phyloP scores from a whole-genome alignment of 306 rosid genomes.

The Trifolium repens region DNA sequence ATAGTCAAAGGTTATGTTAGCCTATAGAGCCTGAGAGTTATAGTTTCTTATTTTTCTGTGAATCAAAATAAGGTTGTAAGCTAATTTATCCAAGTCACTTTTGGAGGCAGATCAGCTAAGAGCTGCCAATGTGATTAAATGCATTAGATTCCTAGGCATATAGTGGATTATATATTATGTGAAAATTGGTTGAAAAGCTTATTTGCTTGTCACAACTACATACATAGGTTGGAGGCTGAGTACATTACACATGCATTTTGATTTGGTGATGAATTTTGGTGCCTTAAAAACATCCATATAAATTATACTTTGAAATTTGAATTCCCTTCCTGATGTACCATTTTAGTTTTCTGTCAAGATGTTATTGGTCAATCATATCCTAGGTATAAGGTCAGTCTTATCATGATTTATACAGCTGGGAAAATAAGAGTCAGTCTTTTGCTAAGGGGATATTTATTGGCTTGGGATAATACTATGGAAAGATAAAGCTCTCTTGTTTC shows the following conservation, averaged over 20 bases:
- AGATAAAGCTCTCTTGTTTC: background rate
- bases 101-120: conserved; percentile 34
- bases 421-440: background rate
- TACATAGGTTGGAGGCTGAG: conserved; percentile 4
- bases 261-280: conserved; percentile 25
- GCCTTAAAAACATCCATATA: conserved; percentile 23
- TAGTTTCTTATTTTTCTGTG: conserved; percentile 39
- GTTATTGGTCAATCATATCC: background rate
- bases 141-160: conserved; percentile 32
- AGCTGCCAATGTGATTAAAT: conserved; percentile 35
- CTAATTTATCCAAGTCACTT: conserved; percentile 31
- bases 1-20: conserved; percentile 32
- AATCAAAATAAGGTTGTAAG: conserved; percentile 33
- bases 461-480: background rate
- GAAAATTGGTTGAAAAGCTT: conserved; percentile 25
- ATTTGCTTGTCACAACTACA: conserved; percentile 29
- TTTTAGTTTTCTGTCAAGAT: background rate
- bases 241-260: conserved; percentile 24
- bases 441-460: background rate
- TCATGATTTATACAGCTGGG: background rate
- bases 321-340: background rate
- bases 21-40: conserved; percentile 14
- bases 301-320: conserved; percentile 12
- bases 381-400: background rate
- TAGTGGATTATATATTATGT: conserved; percentile 16